These are phyloP conservation scores for Geranomyces michiganensis DNA, from an alignment of 192 early-diverging fungal species.

Conservation along the genomic window DNA sequence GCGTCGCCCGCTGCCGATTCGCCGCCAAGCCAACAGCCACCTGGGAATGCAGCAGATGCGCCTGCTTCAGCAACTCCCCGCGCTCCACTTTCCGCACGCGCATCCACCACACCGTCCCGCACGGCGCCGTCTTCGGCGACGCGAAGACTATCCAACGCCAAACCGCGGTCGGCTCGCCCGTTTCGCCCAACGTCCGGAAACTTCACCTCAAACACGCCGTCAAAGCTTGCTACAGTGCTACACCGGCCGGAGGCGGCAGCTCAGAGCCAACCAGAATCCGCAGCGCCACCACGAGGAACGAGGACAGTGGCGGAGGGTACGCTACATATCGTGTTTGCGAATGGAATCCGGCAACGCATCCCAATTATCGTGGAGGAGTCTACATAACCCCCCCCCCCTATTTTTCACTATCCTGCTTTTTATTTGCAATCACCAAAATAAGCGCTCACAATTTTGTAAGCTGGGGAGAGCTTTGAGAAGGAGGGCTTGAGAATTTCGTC, in stretches of 20 bases:
- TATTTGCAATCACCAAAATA: no score
- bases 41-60: background rate
- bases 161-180: no score
- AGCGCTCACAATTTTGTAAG: background rate
- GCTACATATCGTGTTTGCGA: slow-evolving; percentile 41
- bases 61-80: background rate
- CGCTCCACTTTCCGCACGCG: background rate
- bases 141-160: no score
- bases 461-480: background rate
- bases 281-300: background rate
- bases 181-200: no score
- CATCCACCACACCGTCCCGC: background rate
- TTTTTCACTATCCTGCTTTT: no score
- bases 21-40: background rate
- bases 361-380: slow-evolving; percentile 43
- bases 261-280: no score
- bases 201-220: no score
- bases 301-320: slow-evolving; percentile 28
- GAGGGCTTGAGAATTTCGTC: slow-evolving; percentile 17
- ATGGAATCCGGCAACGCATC: slow-evolving; percentile 46
- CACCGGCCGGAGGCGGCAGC: no score
- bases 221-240: no score
- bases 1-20: background rate
- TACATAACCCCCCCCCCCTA: background rate
- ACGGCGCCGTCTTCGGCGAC: no score